Evolutionary conservation across 768 basidiomycete genomes (phyloP).

Genomic region (Suillus americanus): DNA sequence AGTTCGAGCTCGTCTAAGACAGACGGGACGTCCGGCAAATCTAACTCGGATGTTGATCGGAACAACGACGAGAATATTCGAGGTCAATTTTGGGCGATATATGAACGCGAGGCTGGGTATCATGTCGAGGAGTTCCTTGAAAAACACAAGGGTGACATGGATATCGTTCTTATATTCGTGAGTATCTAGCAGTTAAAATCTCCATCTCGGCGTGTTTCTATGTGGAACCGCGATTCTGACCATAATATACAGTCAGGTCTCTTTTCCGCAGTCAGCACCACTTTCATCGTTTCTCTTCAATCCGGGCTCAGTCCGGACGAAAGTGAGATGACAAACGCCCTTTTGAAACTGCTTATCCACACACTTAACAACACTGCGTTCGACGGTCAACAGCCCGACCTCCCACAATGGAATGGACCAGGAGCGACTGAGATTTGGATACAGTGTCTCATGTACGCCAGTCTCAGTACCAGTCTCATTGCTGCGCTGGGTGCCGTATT

Average conservation of each 20-base stretch:
- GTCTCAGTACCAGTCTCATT: conserved; percentile 22
- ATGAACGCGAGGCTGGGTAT: conserved; percentile 14
- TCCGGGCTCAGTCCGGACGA: conserved; percentile 30
- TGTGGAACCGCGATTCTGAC: neutral
- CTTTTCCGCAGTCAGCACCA: conserved; percentile 38
- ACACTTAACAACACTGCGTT: conserved; percentile 9
- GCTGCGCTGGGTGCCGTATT: conserved; percentile 24
- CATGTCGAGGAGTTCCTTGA: conserved; percentile 19
- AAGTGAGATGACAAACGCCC: conserved; percentile 16
- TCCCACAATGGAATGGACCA: conserved; percentile 14
- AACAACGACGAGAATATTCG: neutral
- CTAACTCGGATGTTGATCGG: neutral
- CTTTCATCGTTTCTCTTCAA: conserved; percentile 38
- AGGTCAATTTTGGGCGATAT: conserved; percentile 15
- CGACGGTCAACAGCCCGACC: neutral
- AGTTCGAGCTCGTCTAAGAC: neutral
- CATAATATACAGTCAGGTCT: conserved; percentile 32
- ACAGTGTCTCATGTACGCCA: conserved; percentile 21
- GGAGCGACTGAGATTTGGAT: conserved; percentile 8
- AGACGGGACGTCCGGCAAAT: neutral
- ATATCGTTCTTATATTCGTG: conserved; percentile 24
- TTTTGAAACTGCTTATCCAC: conserved; percentile 15
- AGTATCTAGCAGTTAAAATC: neutral
- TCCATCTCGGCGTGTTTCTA: neutral
- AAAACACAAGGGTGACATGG: conserved; percentile 17